Conservation (phyloP, 1,284 basidiomycete species). For the Uromyces viciae-fabae region DNA sequence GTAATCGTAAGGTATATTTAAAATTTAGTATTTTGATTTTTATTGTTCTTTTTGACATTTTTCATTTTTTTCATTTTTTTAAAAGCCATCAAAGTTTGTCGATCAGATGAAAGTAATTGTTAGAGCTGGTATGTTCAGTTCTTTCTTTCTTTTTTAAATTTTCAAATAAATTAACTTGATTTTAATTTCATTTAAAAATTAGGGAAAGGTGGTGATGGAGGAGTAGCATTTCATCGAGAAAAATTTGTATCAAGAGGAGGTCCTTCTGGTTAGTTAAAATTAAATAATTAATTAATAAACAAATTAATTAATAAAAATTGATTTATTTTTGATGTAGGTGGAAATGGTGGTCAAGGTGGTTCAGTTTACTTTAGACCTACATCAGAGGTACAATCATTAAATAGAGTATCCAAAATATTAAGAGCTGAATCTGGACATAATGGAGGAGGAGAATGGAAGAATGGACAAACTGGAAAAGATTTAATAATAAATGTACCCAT, state of each 20-base stretch:
- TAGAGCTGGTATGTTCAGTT: slow-evolving; percentile 64
- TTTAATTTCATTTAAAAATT: background rate
- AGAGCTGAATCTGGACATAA: slow-evolving; percentile 66
- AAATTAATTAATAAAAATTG: too few relatives aligned
- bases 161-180: slow-evolving; percentile 20
- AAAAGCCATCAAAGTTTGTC: slow-evolving; percentile 71
- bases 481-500: slow-evolving; percentile 74
- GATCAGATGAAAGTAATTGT: slow-evolving; percentile 74
- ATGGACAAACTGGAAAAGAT: slow-evolving; percentile 70
- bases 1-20: too few relatives aligned
- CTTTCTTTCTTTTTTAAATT: slow-evolving; percentile 41
- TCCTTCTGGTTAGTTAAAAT: slow-evolving; percentile 68
- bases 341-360: slow-evolving; percentile 80
- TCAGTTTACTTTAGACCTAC: slow-evolving; percentile 77
- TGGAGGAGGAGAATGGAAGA: slow-evolving; percentile 77
- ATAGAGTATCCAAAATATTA: slow-evolving; percentile 66
- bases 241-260: slow-evolving; percentile 44
- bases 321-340: slow-evolving; percentile 65
- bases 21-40: slow-evolving; percentile 46
- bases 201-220: slow-evolving; percentile 45
- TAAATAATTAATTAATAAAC: too few relatives aligned
- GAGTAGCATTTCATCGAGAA: slow-evolving; percentile 43
- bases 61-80: background rate
- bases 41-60: slow-evolving; percentile 16
- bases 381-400: slow-evolving; percentile 70